These are phyloP conservation scores for Pyrenophora graminea DNA, from an alignment of 2,329 filamentous ascomycete species.

Conservation along the genomic window DNA sequence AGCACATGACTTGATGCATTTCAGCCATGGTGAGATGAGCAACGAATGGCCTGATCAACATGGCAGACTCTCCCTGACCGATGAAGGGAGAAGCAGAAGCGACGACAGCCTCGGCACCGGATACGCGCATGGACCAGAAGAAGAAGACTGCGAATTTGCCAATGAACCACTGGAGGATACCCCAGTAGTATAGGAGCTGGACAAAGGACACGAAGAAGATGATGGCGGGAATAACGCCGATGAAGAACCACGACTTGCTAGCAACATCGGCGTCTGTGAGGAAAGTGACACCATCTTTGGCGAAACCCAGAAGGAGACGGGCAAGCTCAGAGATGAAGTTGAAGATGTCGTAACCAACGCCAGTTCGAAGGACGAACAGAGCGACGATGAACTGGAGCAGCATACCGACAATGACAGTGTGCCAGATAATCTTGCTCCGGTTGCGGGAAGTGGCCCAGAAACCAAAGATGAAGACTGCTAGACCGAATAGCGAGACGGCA, in stretches of 20 bases:
- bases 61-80: conserved; percentile 89
- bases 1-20: conserved; percentile 90
- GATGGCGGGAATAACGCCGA: conserved; percentile 82
- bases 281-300: conserved; percentile 73
- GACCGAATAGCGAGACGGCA: conserved; percentile 77
- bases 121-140: conserved; percentile 86
- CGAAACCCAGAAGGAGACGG: conserved; percentile 74
- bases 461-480: conserved; percentile 68
- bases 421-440: conserved; percentile 59
- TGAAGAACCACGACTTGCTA: conserved; percentile 68
- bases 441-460: conserved; percentile 75
- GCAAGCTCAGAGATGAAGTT: conserved; percentile 80
- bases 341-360: conserved; percentile 86
- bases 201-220: conserved; percentile 97
- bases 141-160: conserved; percentile 86
- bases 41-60: conserved; percentile 88
- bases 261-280: conserved; percentile 59
- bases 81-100: conserved; percentile 93
- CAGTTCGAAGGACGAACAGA: conserved; percentile 82
- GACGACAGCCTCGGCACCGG: conserved; percentile 90
- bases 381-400: conserved; percentile 85
- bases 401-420: conserved; percentile 79
- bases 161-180: conserved; percentile 86
- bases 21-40: conserved; percentile 84
- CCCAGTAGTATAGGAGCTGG: conserved; percentile 80